Base-by-base conservation (phyloP, 768 basidiomycete genomes). In the Crepidotus variabilis region DNA sequence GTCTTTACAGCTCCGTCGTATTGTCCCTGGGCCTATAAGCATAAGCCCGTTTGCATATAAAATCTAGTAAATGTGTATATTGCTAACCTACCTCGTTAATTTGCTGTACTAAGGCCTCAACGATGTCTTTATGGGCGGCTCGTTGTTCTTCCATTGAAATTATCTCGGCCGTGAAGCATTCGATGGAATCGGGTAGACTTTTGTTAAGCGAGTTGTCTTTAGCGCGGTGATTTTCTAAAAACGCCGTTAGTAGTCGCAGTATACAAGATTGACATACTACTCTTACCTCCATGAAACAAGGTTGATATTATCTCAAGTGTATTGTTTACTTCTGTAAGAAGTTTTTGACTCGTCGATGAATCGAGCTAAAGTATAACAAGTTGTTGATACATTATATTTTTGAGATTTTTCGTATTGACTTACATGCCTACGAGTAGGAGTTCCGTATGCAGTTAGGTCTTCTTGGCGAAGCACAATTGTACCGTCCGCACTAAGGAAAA, bases 261-360 rank as follows among this genome's bases (percentile, higher is more conserved):
- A 16, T 11, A 11, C 39, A 20, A 43, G 13, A 3, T 16, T 20
- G 39, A 14, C 5, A 20, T 16, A 3, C 5, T 14, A 16, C 11
- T 16, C 13, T 5, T 16, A 63, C 61, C 60, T 57, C 60, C 63
- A 52, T 62, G 54, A 36, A 67, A 61, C 47, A 64, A 61, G 18
- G 63, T 58, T 13, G 63, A 51, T 7, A 66, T 52, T 1, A 61
- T 61, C 10, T 32, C 18, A 20, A 68, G 57, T 10, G 51, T 59
- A 21, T 51, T 55, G n/a, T 61, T 65, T 22, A 66, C 13, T 11
- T 70, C 64, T 54, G 52, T 48, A 2, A 66, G 57, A 22, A 65
- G 34, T 47, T 48, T 56, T 48, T 56, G 58, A n/a, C 46, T 52
- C 32, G 39, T 56, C 16, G 60, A 52, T 5, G 55, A 24, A 18